Base-by-base conservation (phyloP, 768 basidiomycete species). In the Suillus luteus region DNA sequence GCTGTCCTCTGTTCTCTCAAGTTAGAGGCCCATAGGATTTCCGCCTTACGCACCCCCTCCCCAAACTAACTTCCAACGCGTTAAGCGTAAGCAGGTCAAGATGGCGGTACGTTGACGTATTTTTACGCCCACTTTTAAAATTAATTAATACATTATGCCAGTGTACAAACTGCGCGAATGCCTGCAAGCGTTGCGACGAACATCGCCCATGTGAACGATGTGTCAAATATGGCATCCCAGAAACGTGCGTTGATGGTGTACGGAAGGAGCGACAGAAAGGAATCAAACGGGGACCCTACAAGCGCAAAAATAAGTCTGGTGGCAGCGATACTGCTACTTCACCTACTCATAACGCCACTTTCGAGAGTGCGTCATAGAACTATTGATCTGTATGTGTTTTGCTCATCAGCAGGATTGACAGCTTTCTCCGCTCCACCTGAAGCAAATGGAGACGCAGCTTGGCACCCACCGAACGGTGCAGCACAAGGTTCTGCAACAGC, bases 261-360 rank as follows among this genome's bases (percentile, higher is more conserved):
- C 77, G 88, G 65, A 89, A 89, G 71, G 87, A 88, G 72, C 80
- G 88, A 62, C 86, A 87, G 69, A 85, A 83, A 57, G 84, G 84
- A 33, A 78, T 85, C 64, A 85, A 85, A 69, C 82, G 84, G 22
- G 84, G 84, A 3, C 85, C 84, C 2, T 85, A 85, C 71, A 86
- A 85, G 66, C 81, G 83, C 64, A 85, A 84, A 76, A 76, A 70
- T 63, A 81, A 82, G 68, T 49, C 62, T 14, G 9, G 63, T 22
- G 62, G 61, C 52, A 41, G 62, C n/a, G 75, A 72, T 38, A 31
- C 70, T 33, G 68, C 73, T 12, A 15, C 65, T 3, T 63, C 77
- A 60, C 73, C 66, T 61, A 65, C 43, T 40, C 55, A 38, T 40
- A 57, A 57, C 24, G 24, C 55, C 38, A 57, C 22, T 24, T 27